Evolutionary conservation across 2,329 filamentous ascomycete genomes (phyloP), one percentile per base, ranked within the genome.

Genomic region (Bretziella fagacearum): DNA sequence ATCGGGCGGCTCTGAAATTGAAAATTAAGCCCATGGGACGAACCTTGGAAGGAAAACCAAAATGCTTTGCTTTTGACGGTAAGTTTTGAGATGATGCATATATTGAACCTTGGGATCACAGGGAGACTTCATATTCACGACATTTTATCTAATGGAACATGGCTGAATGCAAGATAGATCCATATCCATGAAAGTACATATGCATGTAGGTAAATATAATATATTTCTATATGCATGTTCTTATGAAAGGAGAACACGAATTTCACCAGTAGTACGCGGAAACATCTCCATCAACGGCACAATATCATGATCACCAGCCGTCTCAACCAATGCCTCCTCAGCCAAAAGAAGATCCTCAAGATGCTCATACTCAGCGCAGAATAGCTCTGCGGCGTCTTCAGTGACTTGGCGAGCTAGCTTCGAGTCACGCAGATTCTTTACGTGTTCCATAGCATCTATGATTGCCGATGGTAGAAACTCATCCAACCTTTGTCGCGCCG

Each of bases 391-490:
- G 0, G 87, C 89, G 53, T 82, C 75, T 55, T 93, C 84, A 0
- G 84, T 91, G 42, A 94, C 74, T 40, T 78, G 69, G 41, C 84
- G 74, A 11, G 81, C 80, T 49, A 93, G 64, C 8, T 69, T 70
- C 1, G 81, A 74, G 56, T 84, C 82, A 52, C 81, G 77, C 1
- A 98, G 64, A 35, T 74, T 68, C 53, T 79, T 80, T 22, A 96
- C 62, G 51, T 85, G 84, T 44, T 91, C 82, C 55, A 84, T 77
- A 2, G 87, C 87, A 59, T 98, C 91, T 69, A 95, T 89, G 25
- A 94, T 70, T 2, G 89, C 91, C 1, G 85, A 93, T 0, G 91
- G 87, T 20, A 98, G 67, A 63, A 96, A 98, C 51, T 85, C 79
- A 57, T 98, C 91, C 5, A 98, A 68, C 33, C 71, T 73, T 55